Evolutionary conservation across 768 basidiomycete genomes (phyloP).

Genomic region (Trametes cinnabarina): DNA sequence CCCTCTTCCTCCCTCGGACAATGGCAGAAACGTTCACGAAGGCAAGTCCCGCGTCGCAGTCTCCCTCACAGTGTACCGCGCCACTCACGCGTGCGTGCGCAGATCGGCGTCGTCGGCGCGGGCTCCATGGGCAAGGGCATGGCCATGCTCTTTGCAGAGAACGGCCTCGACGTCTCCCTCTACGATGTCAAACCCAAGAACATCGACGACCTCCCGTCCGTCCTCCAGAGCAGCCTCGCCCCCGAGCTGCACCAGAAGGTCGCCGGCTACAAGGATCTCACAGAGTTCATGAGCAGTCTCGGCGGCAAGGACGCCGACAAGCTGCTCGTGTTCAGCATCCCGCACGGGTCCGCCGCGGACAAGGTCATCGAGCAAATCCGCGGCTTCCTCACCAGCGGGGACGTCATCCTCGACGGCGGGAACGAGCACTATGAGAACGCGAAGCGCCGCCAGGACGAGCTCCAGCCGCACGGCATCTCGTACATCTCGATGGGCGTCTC

Average conservation of each 20-base stretch:
- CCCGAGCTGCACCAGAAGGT: conserved; percentile 13
- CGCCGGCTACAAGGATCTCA: conserved; percentile 21
- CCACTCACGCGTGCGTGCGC: not conserved
- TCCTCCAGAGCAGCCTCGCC: conserved; percentile 10
- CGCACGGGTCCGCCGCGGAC: conserved; percentile 25
- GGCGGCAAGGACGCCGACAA: conserved; percentile 15
- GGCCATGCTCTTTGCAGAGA: conserved; percentile 27
- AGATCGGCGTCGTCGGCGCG: conserved; percentile 25
- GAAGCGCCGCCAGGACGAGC: conserved; percentile 16
- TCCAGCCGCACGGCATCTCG: conserved; percentile 11
- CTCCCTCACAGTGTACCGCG: not conserved
- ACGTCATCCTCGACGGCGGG: conserved; percentile 26
- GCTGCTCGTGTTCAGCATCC: conserved; percentile 26
- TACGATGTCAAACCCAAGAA: conserved; percentile 20
- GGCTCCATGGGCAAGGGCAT: conserved; percentile 27
- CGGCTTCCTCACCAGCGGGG: conserved; percentile 15
- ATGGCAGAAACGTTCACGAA: conserved; percentile 2
- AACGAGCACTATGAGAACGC: conserved; percentile 26
- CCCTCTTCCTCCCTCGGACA: not conserved
- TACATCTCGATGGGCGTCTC: conserved; percentile 26
- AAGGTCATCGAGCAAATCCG: conserved; percentile 14
- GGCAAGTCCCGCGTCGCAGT: not conserved
- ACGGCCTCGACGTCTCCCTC: conserved; percentile 20
- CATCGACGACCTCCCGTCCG: conserved; percentile 14
- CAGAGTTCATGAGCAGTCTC: conserved; percentile 17